These are phyloP conservation scores for Taxillus chinensis DNA, from an alignment of 164 flowering plant genomes.

Conservation along the genomic window DNA sequence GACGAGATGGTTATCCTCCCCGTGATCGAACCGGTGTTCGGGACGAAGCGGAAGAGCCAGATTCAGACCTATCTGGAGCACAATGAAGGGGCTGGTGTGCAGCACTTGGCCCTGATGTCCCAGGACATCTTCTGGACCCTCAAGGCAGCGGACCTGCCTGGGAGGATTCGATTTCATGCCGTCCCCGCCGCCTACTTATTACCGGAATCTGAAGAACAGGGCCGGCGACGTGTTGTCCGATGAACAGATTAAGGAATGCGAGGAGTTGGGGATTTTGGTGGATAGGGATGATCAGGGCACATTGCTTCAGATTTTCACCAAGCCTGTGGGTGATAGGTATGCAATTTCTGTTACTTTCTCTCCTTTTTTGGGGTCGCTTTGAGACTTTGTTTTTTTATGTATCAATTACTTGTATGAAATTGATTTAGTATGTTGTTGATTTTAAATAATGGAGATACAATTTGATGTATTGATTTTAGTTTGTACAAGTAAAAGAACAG, in stretches of 20 bases:
- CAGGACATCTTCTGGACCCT: conserved; percentile 68
- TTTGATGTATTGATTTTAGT: no score
- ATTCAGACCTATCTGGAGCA: conserved; percentile 90
- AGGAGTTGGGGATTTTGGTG: conserved; percentile 79
- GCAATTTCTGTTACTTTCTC: no score
- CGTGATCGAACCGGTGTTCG: conserved; percentile 80
- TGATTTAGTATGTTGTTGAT: no score
- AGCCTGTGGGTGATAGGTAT: conserved; percentile 90
- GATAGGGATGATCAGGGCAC: conserved; percentile 85
- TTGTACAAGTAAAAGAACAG: no score
- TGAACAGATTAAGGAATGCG: conserved; percentile 76
- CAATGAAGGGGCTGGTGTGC: conserved; percentile 80
- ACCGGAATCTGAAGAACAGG: conserved; percentile 55
- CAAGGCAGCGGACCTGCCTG: conserved; percentile 48
- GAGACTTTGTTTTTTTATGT: no score
- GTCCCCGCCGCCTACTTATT: conserved; percentile 82
- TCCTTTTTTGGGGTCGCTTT: no score
- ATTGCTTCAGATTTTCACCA: conserved; percentile 81
- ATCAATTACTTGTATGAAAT: no score
- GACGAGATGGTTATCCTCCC: conserved; percentile 71
- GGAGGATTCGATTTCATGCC: conserved; percentile 96
- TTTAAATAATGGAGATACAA: no score
- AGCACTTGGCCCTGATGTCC: conserved; percentile 67
- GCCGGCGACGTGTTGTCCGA: conserved; percentile 68
- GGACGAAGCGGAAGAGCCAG: conserved; percentile 87